Conservation (phyloP, 2,329 filamentous ascomycete genomes). For the Claviceps africana region DNA sequence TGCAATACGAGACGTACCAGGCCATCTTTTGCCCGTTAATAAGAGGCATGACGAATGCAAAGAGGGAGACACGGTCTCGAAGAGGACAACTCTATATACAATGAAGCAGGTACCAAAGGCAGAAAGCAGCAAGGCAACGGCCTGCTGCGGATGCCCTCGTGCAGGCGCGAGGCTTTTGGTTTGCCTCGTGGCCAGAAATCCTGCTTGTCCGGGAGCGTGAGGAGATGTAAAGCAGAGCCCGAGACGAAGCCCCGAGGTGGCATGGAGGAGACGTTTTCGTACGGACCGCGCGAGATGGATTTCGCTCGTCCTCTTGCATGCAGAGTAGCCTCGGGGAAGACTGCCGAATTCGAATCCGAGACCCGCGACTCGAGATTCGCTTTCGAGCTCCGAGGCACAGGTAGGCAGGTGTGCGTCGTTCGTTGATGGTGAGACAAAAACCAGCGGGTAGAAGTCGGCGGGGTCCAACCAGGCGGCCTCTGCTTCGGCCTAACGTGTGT, state of each 20-base stretch:
- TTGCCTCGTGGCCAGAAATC: background rate
- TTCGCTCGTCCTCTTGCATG: too few species aligned
- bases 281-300: too few species aligned
- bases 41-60: slow-evolving; percentile 40
- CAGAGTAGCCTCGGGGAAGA: too few species aligned
- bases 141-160: background rate
- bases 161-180: background rate
- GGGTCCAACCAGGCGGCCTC: too few species aligned
- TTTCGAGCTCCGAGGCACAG: too few species aligned
- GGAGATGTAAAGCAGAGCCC: background rate
- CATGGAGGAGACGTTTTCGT: background rate
- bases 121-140: background rate
- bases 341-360: too few species aligned
- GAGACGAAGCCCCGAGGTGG: background rate
- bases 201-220: background rate
- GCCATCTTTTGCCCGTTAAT: slow-evolving; percentile 61
- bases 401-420: too few species aligned
- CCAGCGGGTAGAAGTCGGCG: too few species aligned
- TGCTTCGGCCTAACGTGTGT: too few species aligned
- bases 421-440: too few species aligned
- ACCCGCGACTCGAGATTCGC: too few species aligned
- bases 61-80: background rate
- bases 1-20: slow-evolving; percentile 39
- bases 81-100: background rate
- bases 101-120: too few species aligned